Percentiles rank a stretch among this genome's conserved stretches.
Evolutionary conservation across 139 green algal genomes (phyloP).

Genomic region (Chlamydomonas eustigma): DNA sequence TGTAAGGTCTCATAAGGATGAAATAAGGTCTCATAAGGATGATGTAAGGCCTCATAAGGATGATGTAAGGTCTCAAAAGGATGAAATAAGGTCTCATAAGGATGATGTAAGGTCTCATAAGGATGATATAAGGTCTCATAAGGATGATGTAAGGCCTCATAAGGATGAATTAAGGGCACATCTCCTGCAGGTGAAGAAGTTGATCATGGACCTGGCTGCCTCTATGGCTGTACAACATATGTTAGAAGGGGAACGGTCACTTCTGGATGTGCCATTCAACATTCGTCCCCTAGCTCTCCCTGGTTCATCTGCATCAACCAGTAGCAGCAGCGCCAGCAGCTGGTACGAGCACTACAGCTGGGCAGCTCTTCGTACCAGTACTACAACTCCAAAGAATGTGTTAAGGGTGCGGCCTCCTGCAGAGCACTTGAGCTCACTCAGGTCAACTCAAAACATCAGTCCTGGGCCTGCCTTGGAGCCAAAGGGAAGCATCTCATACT

Average conservation of each 20-base stretch:
- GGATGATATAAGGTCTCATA: too few relatives aligned
- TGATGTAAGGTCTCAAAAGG: too few relatives aligned
- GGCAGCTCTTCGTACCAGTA: background rate
- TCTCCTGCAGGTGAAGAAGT: constrained; percentile 15
- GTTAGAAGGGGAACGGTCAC: constrained; percentile 4
- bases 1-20: background rate
- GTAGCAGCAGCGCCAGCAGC: constrained; percentile 13
- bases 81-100: too few relatives aligned
- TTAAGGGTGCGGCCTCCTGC: background rate
- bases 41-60: too few relatives aligned
- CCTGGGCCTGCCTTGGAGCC: too few relatives aligned
- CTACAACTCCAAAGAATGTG: background rate
- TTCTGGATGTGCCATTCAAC: constrained; percentile 34
- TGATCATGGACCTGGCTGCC: constrained; percentile 13
- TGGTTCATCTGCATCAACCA: background rate
- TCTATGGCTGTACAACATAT: constrained; percentile 12
- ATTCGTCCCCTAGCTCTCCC: constrained; percentile 21
- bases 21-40: too few relatives aligned
- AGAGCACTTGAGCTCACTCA: too few relatives aligned
- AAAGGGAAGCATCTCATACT: too few relatives aligned
- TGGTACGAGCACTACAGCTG: background rate
- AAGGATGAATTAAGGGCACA: too few relatives aligned
- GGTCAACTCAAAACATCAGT: too few relatives aligned
- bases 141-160: too few relatives aligned
- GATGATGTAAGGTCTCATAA: too few relatives aligned